These are phyloP conservation scores for Ceratocystis colombiana DNA, from an alignment of 2,329 filamentous ascomycete species.

Conservation along the genomic window DNA sequence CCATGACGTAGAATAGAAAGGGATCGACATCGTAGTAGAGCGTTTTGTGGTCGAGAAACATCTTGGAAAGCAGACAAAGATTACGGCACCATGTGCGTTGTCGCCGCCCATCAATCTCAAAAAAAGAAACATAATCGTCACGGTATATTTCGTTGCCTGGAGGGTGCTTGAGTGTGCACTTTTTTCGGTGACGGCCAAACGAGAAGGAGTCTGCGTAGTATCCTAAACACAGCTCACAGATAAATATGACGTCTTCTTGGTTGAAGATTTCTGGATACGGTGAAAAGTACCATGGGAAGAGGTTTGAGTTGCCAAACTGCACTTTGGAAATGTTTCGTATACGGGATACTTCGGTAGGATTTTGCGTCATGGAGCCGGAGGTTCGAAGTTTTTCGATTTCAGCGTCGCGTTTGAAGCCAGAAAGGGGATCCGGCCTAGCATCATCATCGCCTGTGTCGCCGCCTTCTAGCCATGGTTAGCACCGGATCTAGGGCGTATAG, in stretches of 20 bases:
- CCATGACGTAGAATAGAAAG: slow-evolving; percentile 98
- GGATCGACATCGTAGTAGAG: slow-evolving; percentile 99
- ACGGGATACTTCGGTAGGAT: slow-evolving; percentile 89
- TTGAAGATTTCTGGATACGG: slow-evolving; percentile 87
- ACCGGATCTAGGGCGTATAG: not conserved
- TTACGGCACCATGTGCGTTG: slow-evolving; percentile 97
- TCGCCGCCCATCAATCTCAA: slow-evolving; percentile 89
- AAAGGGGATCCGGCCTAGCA: slow-evolving; percentile 27
- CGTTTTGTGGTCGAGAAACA: slow-evolving; percentile 96
- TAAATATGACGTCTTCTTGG: slow-evolving; percentile 81
- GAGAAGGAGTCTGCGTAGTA: slow-evolving; percentile 79
- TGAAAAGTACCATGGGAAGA: slow-evolving; percentile 98
- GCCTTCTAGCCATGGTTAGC: slow-evolving; percentile 31
- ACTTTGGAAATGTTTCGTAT: slow-evolving; percentile 91
- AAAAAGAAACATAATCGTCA: slow-evolving; percentile 87
- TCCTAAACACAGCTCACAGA: slow-evolving; percentile 92
- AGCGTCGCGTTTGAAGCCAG: slow-evolving; percentile 65
- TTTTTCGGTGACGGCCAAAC: slow-evolving; percentile 74
- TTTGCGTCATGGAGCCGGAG: slow-evolving; percentile 96
- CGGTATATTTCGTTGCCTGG: slow-evolving; percentile 98
- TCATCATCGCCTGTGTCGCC: slow-evolving; percentile 46
- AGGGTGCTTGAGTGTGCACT: slow-evolving; percentile 84
- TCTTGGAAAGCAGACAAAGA: slow-evolving; percentile 83
- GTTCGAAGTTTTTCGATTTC: slow-evolving; percentile 95
- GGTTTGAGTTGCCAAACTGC: slow-evolving; percentile 83